Conservation (phyloP, 176 grass and related monocot species). For the Zoysia japonica region DNA sequence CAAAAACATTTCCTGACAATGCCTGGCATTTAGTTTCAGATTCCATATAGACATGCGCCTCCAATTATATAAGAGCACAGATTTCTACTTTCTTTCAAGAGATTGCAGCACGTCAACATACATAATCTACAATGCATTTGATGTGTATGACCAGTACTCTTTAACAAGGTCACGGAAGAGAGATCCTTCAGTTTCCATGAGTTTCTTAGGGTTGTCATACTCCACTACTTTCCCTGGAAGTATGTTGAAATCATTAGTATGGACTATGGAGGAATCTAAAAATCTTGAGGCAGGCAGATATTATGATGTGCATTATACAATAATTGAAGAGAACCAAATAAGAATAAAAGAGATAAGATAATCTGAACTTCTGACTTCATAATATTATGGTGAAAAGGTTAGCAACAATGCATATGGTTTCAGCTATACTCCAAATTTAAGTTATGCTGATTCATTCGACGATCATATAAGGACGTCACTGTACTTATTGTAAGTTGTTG, state of each 20-base stretch:
- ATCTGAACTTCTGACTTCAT: neutral
- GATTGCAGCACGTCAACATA: neutral
- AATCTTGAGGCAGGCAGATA: neutral
- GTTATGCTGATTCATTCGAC: neutral
- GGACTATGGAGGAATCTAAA: neutral
- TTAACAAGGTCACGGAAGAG: conserved; percentile 59
- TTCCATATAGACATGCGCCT: neutral
- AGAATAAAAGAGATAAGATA: no score
- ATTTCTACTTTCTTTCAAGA: neutral
- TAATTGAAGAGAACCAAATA: neutral
- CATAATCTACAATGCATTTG: neutral
- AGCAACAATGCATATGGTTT: conserved; percentile 8
- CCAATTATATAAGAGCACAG: neutral
- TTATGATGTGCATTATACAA: neutral
- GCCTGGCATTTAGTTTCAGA: neutral
- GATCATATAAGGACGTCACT: neutral
- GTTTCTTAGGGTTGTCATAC: conserved; percentile 68
- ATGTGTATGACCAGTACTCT: conserved; percentile 78
- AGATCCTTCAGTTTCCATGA: conserved; percentile 79
- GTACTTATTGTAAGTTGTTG: neutral
- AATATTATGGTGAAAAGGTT: neutral
- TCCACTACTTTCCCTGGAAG: conserved; percentile 62
- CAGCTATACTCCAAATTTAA: conserved; percentile 8
- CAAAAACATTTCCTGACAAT: neutral
- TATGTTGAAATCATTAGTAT: conserved; percentile 8